These are phyloP conservation scores for Haematococcus sp. DNA, from an alignment of 139 green algal species.

Conservation along the genomic window DNA sequence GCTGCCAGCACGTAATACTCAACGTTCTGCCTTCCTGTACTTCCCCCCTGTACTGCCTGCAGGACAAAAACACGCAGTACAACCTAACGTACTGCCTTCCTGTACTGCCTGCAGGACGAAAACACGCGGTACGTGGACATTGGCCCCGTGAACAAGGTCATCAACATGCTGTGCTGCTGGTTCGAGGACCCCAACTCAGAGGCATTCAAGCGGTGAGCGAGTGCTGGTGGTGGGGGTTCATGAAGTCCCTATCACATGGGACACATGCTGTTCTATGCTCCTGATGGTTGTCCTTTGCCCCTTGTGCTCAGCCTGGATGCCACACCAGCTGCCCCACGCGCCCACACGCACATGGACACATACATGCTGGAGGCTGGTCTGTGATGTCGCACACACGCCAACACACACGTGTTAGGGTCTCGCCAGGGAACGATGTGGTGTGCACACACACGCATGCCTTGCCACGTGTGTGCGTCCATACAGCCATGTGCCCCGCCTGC, in stretches of 20 bases:
- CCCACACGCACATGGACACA: not conserved
- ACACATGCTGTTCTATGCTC: not conserved
- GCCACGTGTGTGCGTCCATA: not conserved
- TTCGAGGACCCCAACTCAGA: slow-evolving; percentile 81
- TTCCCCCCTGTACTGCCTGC: no score
- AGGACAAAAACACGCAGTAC: no score
- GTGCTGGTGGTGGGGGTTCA: not conserved
- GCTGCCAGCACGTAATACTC: not conserved
- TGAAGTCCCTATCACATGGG: no score
- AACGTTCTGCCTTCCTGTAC: no score
- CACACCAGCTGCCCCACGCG: not conserved
- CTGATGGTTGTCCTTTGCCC: not conserved
- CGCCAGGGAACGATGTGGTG: not conserved
- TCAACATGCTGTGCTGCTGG: slow-evolving; percentile 98
- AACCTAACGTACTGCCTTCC: no score
- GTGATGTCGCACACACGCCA: not conserved
- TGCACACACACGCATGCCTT: no score
- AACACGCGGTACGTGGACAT: slow-evolving; percentile 98
- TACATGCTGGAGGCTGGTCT: no score
- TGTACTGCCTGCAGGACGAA: slow-evolving; percentile 81
- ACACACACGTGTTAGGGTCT: not conserved
- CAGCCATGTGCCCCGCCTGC: slow-evolving; percentile 79
- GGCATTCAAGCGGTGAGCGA: slow-evolving; percentile 74
- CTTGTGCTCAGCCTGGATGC: no score
- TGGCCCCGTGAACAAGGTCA: slow-evolving; percentile 97